A percentile compares a stretch with the other conserved stretches of the same genome.
phyloP scores from a whole-genome alignment of 2,329 filamentous ascomycete species.

The Pochonia chlamydosporia region DNA sequence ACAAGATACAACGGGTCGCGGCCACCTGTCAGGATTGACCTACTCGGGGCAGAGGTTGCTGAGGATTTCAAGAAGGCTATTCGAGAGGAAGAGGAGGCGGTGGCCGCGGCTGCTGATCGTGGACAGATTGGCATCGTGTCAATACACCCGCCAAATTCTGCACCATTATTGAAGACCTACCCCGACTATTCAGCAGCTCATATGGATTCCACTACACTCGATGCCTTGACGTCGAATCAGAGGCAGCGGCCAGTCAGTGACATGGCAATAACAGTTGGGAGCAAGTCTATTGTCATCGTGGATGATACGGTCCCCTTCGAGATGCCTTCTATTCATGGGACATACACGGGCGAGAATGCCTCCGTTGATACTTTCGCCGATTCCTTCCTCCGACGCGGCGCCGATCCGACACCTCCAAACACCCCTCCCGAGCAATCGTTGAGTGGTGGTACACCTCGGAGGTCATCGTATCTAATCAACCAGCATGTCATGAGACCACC shows the following conservation, averaged over 20 bases:
- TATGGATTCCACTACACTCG: slow-evolving; percentile 32
- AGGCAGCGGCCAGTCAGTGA: slow-evolving; percentile 43
- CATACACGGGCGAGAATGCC: slow-evolving; percentile 34
- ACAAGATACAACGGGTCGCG: slow-evolving; percentile 36
- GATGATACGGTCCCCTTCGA: slow-evolving; percentile 56
- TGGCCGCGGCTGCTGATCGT: slow-evolving; percentile 26
- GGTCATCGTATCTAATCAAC: slow-evolving; percentile 51
- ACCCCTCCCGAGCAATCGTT: slow-evolving; percentile 47
- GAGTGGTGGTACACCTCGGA: slow-evolving; percentile 40
- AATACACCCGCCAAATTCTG: slow-evolving; percentile 17
- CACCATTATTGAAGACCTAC: slow-evolving; percentile 21
- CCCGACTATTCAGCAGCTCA: slow-evolving; percentile 38
- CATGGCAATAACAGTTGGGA: slow-evolving; percentile 66
- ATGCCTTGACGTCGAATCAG: slow-evolving; percentile 24
- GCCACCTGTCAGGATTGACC: slow-evolving; percentile 65
- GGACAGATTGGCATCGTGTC: slow-evolving; percentile 18
- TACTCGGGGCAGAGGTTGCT: slow-evolving; percentile 71
- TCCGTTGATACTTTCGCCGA: slow-evolving; percentile 51
- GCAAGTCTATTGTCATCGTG: slow-evolving; percentile 85
- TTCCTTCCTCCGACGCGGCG: slow-evolving; percentile 40
- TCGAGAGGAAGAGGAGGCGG: slow-evolving; percentile 53
- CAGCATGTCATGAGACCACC: slow-evolving; percentile 35
- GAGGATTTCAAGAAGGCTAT: slow-evolving; percentile 76
- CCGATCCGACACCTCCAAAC: slow-evolving; percentile 54
- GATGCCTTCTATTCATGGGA: slow-evolving; percentile 43